A percentile compares a stretch with the other conserved stretches of the same genome.
Evolutionary conservation across 768 basidiomycete species (phyloP).

Genomic region (Tulasnella sp.): DNA sequence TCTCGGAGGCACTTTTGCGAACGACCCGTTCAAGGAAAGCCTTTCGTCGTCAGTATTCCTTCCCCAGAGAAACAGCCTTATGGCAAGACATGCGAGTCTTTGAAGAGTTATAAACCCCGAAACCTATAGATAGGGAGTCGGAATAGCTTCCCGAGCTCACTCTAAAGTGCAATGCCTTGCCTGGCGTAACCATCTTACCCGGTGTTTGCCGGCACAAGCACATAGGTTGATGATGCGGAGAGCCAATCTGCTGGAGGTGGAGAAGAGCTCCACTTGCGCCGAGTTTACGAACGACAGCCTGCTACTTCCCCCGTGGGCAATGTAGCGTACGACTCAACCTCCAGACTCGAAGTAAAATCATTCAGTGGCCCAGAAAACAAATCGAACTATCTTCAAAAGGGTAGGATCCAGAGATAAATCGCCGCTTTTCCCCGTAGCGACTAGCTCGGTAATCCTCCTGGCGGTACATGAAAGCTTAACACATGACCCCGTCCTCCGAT

Average conservation of each 20-base stretch:
- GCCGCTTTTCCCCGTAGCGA: constrained; percentile 14
- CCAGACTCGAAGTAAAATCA: background rate
- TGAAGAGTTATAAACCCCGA: background rate
- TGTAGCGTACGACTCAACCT: background rate
- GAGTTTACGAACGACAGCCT: background rate
- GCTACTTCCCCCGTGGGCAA: background rate
- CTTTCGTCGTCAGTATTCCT: background rate
- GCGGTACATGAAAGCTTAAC: background rate
- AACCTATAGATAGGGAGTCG: background rate
- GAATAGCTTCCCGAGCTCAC: constrained; percentile 17
- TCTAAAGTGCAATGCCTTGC: background rate
- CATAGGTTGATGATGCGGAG: background rate
- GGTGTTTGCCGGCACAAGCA: background rate
- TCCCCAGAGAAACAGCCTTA: constrained; percentile 1
- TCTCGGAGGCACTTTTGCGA: background rate
- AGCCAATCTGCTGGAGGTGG: background rate
- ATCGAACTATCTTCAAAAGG: background rate
- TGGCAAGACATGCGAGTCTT: background rate
- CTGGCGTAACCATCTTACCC: background rate
- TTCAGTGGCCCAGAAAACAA: background rate
- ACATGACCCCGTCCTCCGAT: background rate
- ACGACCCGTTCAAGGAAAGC: background rate
- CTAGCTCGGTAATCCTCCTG: background rate
- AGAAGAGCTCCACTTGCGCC: background rate
- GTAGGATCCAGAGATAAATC: background rate